A percentile compares a stretch with the other conserved stretches of the same genome.
These are phyloP conservation scores for Suillus discolor DNA, from an alignment of 768 basidiomycete species.

Conservation along the genomic window DNA sequence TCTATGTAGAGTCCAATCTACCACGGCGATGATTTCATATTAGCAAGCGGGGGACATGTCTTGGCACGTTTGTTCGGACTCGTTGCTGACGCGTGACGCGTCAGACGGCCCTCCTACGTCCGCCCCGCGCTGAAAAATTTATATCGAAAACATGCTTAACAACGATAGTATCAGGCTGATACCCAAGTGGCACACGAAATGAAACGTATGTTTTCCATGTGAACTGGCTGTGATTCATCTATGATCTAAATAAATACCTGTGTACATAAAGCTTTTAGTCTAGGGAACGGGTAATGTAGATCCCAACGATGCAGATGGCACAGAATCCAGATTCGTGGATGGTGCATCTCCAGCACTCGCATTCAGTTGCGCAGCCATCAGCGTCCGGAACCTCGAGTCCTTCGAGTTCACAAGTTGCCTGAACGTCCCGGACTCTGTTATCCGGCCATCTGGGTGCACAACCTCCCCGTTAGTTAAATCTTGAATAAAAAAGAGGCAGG, in stretches of 20 bases:
- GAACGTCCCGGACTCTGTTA: slow-evolving; percentile 84
- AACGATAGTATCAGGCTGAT: neutral
- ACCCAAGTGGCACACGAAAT: neutral
- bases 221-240: neutral
- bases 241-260: slow-evolving; percentile 7
- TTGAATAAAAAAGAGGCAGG: neutral
- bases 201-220: neutral
- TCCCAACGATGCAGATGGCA: neutral
- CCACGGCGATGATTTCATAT: neutral
- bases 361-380: slow-evolving; percentile 89
- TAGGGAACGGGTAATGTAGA: neutral
- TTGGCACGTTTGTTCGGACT: neutral
- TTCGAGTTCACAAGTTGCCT: slow-evolving; percentile 69
- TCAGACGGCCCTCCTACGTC: neutral
- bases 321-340: neutral
- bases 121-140: neutral
- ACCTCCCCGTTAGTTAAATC: neutral
- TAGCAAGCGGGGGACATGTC: neutral
- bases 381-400: slow-evolving; percentile 78
- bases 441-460: slow-evolving; percentile 58
- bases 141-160: neutral
- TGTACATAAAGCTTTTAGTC: neutral
- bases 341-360: slow-evolving; percentile 38
- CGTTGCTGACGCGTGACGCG: neutral
- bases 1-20: no score